Evolutionary conservation across 148 eudicot genomes (phyloP).

Genomic region (Camellia sinensis): DNA sequence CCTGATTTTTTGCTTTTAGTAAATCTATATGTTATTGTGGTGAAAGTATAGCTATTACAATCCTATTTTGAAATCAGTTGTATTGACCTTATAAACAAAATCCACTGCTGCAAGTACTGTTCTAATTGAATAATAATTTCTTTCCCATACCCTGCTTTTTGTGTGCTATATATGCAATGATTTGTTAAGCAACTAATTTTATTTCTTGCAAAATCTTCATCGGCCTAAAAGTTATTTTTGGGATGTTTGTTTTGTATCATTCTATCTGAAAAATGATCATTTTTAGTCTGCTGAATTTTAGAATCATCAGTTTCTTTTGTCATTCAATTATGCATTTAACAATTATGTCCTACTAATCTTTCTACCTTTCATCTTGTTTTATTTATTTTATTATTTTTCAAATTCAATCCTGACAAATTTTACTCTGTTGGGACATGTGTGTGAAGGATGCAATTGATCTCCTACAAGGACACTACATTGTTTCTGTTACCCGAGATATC

Average conservation of each 20-base stretch:
- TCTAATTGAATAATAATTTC: background rate
- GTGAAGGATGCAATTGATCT: slow-evolving; percentile 93
- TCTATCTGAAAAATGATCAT: too few species aligned
- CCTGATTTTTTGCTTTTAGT: background rate
- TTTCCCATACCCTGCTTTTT: background rate
- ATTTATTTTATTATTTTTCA: background rate
- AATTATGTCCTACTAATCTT: background rate
- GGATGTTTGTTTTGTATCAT: too few species aligned
- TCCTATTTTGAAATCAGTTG: background rate
- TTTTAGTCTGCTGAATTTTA: too few species aligned
- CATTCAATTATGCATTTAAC: background rate
- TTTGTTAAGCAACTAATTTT: background rate
- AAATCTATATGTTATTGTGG: background rate
- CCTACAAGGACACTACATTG: slow-evolving; percentile 85
- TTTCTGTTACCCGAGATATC: slow-evolving; percentile 67
- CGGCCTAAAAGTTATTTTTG: too few species aligned
- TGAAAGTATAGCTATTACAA: background rate
- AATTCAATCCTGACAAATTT: slow-evolving; percentile 3
- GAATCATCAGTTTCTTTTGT: background rate
- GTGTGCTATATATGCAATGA: background rate
- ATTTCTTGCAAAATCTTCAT: background rate
- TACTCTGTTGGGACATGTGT: background rate
- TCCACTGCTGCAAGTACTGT: background rate
- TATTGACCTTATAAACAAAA: background rate
- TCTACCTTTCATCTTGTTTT: background rate